Evolutionary conservation across 176 grass and related monocot genomes (phyloP).

Genomic region (Pharus latifolius): DNA sequence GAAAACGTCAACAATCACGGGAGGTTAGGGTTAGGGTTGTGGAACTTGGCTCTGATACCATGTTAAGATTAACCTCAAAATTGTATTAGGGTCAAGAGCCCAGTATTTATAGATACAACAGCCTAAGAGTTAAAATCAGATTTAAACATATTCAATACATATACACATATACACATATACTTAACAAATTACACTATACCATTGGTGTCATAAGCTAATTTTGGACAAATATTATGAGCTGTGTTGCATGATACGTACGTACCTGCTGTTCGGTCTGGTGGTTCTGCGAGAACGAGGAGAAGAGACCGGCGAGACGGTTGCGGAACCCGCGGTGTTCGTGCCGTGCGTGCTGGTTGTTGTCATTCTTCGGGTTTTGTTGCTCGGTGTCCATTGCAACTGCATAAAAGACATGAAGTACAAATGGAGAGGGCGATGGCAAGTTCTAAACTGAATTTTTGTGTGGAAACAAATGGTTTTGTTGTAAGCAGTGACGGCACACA

Average conservation of each 20-base stretch:
- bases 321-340: conserved; percentile 22
- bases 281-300: conserved; percentile 2
- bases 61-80: no score
- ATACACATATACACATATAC: no score
- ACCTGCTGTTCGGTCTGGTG: background rate
- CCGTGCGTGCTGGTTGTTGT: background rate
- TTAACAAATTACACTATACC: no score
- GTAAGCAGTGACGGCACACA: background rate
- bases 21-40: no score
- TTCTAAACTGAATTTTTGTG: background rate
- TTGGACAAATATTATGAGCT: background rate
- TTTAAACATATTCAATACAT: no score
- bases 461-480: background rate
- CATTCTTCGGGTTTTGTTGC: background rate
- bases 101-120: no score
- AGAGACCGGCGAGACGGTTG: conserved; percentile 17
- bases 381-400: background rate
- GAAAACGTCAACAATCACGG: no score
- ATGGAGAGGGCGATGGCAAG: background rate
- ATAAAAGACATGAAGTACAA: background rate
- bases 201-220: no score
- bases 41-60: no score
- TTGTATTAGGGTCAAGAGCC: no score
- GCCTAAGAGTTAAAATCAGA: no score
- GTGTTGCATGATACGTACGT: background rate